These are phyloP conservation scores for Thermothelomyces thermophilus DNA, from an alignment of 2,329 filamentous ascomycete species.

Conservation along the genomic window DNA sequence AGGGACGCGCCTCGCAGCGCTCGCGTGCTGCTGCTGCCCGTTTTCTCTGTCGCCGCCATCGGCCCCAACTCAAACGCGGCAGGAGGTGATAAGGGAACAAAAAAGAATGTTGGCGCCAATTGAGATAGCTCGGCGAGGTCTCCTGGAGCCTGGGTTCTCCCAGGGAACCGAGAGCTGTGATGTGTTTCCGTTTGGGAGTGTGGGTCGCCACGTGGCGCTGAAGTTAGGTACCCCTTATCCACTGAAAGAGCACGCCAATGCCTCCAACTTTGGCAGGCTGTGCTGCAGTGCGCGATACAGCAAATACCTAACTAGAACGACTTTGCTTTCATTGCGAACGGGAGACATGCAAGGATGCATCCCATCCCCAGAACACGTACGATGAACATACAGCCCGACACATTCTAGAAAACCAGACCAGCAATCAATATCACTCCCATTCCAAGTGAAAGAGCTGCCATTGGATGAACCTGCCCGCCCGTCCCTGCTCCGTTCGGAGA, in stretches of 20 bases:
- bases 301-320: too few relatives aligned
- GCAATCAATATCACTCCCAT: not conserved
- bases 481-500: not conserved
- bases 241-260: not conserved
- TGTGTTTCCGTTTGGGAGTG: not conserved
- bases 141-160: not conserved
- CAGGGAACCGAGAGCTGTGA: not conserved
- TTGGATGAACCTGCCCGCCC: not conserved
- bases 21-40: constrained; percentile 16
- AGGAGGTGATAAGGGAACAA: not conserved
- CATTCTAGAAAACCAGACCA: not conserved
- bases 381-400: too few relatives aligned
- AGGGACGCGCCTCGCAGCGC: constrained; percentile 68
- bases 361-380: too few relatives aligned
- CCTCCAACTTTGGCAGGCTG: too few relatives aligned
- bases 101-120: too few relatives aligned
- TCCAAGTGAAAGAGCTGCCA: not conserved
- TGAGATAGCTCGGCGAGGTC: too few relatives aligned
- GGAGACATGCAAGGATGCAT: too few relatives aligned
- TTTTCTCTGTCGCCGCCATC: constrained; percentile 4
- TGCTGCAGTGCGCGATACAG: too few relatives aligned
- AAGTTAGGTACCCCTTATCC: not conserved
- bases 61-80: not conserved
- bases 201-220: not conserved
- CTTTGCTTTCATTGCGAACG: too few relatives aligned